Evolutionary conservation across 306 rosid species (phyloP), one percentile per base, ranked within the genome.

Genomic region (Cucurbita argyrosperma): DNA sequence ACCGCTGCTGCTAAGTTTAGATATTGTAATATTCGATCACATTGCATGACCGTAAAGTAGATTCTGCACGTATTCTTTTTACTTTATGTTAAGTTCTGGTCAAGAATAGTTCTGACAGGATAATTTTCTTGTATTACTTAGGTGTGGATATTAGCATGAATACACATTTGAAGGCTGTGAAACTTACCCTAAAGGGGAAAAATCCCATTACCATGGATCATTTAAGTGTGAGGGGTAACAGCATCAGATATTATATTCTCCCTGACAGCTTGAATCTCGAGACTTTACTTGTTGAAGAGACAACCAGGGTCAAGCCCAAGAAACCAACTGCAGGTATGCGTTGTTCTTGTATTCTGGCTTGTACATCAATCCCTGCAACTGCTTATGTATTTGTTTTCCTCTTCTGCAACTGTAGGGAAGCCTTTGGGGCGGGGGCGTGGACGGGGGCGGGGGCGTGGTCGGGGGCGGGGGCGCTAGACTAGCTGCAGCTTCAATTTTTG

Each of bases 211-310:
- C 96, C 71, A 75, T 92, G 74, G 97, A 92, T 81, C 98, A 92
- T 86, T 90, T 92, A 79, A 92, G 98, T 57, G 96, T 92, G 74
- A 87, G 96, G 86, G 98, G 98, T 54, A 90, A 88, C 90, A 90
- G 85, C 61, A 92, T 92, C 56, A 88, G 98, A 9, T 92, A 92
- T 71, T 90, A 92, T 46, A 88, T 85, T 67, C 92, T 88, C 26
- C 92, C 89, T 5, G 92, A 88, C 83, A 85, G 89, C 81, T 76
- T 88, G 84, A 88, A 88, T 82, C 88, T 88, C n/a, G 92, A 88
- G 85, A 88, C 92, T 62, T 74, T 88, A 74, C 85, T 88, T 16
- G 90, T 85, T 19, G 92, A 88, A 79, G 92, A 88, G 82, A 78
- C 90, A 8, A 96, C 98, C 10, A 82, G 96, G 79, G 90, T 92